These are phyloP conservation scores for Lepiota subincarnata DNA, from an alignment of 768 basidiomycete species.

Conservation along the genomic window DNA sequence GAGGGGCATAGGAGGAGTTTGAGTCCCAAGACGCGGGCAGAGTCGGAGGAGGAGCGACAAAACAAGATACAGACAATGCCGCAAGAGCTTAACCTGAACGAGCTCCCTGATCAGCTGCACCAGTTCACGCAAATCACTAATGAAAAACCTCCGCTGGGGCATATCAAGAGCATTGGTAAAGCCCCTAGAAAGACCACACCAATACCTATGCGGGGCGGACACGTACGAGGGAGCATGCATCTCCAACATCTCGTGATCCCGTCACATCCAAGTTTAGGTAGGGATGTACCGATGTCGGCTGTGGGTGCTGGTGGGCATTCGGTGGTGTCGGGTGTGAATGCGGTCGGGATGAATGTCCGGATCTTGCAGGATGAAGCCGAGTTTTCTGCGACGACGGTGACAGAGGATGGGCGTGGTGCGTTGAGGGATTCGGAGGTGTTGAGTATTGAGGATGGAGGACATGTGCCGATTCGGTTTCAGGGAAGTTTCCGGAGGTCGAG, in stretches of 20 bases:
- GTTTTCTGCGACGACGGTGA: background rate
- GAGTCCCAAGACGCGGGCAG: constrained; percentile 1
- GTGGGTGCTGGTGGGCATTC: background rate
- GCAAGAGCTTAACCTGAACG: background rate
- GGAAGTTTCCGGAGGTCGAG: background rate
- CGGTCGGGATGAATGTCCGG: constrained; percentile 21
- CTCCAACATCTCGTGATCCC: constrained; percentile 31
- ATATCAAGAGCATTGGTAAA: constrained; percentile 38
- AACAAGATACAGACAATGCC: background rate
- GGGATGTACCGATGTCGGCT: constrained; percentile 7
- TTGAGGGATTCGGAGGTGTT: constrained; percentile 31
- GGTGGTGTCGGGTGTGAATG: constrained; percentile 9
- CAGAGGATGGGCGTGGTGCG: constrained; percentile 15
- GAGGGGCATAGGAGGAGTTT: constrained; percentile 3
- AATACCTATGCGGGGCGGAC: constrained; percentile 19
- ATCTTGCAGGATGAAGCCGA: constrained; percentile 20
- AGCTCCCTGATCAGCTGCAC: constrained; percentile 2
- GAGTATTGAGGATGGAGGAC: constrained; percentile 23
- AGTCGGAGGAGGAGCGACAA: background rate
- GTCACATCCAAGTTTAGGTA: constrained; percentile 3
- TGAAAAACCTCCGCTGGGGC: constrained; percentile 12
- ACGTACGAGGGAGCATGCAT: constrained; percentile 28
- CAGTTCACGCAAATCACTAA: background rate
- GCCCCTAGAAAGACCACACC: constrained; percentile 33
- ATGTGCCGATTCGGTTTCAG: constrained; percentile 8